These are phyloP conservation scores for Trichosporon faecale DNA, from an alignment of 1,284 basidiomycete genomes.

Conservation along the genomic window DNA sequence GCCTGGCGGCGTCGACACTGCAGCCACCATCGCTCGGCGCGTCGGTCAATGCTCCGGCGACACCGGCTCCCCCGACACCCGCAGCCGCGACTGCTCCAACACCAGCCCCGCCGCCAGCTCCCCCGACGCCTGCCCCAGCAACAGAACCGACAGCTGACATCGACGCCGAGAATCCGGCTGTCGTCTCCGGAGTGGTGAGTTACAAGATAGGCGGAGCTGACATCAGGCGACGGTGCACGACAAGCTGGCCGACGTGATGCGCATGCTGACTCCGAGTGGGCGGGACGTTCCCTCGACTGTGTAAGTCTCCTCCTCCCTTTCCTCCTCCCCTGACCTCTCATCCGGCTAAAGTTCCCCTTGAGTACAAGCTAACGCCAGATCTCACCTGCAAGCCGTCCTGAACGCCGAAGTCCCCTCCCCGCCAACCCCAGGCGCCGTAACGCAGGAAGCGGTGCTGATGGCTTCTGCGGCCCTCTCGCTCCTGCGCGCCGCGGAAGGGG, in stretches of 20 bases:
- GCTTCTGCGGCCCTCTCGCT: slow-evolving; percentile 39
- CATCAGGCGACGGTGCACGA: slow-evolving; percentile 41
- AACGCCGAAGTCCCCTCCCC: slow-evolving; percentile 35
- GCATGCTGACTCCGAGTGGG: slow-evolving; percentile 30
- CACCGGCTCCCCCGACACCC: background rate
- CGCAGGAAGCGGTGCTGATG: slow-evolving; percentile 38
- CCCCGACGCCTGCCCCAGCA: background rate
- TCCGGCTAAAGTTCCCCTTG: no score
- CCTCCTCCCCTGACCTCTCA: no score
- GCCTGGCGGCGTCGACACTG: background rate
- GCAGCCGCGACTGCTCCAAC: no score
- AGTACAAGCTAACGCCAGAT: slow-evolving; percentile 27
- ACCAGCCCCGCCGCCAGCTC: background rate
- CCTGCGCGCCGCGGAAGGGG: slow-evolving; percentile 23
- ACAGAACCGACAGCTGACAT: slow-evolving; percentile 29
- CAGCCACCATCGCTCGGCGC: background rate
- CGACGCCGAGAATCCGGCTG: slow-evolving; percentile 11
- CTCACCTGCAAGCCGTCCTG: slow-evolving; percentile 36
- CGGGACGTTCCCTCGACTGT: slow-evolving; percentile 27
- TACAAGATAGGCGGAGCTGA: background rate
- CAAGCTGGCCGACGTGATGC: slow-evolving; percentile 36
- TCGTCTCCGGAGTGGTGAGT: slow-evolving; percentile 39
- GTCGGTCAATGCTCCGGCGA: background rate
- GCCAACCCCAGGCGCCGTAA: slow-evolving; percentile 34
- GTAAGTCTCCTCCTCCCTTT: slow-evolving; percentile 31